Conservation (phyloP, 805 yeast species). For the Hanseniaspora occidentalis region DNA sequence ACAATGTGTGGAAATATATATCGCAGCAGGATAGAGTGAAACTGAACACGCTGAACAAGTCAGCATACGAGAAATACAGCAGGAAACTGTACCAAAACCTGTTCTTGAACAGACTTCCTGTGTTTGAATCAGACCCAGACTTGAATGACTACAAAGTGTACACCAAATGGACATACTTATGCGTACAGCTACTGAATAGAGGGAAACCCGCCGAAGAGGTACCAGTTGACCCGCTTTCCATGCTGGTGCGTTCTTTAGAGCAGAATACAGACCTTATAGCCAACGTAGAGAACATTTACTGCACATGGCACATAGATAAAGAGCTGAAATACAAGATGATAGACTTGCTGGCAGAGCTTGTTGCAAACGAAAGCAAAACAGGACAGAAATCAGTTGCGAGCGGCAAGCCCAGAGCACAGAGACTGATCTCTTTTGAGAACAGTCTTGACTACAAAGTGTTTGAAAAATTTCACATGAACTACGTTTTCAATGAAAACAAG, state of each 20-base stretch:
- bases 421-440: slow-evolving; percentile 3
- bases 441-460: slow-evolving; percentile 3
- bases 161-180: not conserved
- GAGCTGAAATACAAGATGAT: slow-evolving; percentile 1
- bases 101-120: slow-evolving; percentile 1
- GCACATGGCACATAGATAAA: slow-evolving; percentile 4
- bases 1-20: slow-evolving; percentile 1
- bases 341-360: not conserved
- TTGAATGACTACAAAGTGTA: not conserved
- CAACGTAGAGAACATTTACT: not conserved
- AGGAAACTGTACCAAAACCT: slow-evolving; percentile 3
- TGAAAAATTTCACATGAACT: not conserved
- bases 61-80: not conserved
- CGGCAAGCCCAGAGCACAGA: not conserved
- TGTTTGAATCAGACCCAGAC: not conserved
- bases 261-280: not conserved
- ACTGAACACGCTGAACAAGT: not conserved
- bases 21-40: slow-evolving; percentile 2
- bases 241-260: not conserved
- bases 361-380: not conserved
- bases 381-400: not conserved
- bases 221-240: not conserved
- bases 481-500: not conserved
- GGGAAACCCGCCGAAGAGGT: not conserved
- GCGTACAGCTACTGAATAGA: not conserved